Evolutionary conservation across 495 filamentous ascomycete species (phyloP).

Genomic region (Zalerion maritima): DNA sequence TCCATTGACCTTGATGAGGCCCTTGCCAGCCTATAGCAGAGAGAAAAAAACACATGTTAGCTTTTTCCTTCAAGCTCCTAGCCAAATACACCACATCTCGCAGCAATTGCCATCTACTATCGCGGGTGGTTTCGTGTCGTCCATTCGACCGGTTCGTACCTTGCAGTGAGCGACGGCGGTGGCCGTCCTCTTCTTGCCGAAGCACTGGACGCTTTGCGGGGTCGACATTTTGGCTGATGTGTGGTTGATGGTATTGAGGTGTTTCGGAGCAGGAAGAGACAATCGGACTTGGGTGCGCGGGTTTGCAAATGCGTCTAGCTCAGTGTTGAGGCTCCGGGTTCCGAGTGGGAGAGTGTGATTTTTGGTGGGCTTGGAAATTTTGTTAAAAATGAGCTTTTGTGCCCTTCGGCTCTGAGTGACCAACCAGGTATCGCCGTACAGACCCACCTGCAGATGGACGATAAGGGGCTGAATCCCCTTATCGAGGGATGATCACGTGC

Average conservation of each 20-base stretch:
- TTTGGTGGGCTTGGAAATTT: slow-evolving; percentile 1
- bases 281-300: slow-evolving; percentile 5
- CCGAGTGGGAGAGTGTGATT: slow-evolving; percentile 3
- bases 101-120: slow-evolving; percentile 2
- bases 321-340: slow-evolving; percentile 7
- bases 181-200: slow-evolving; percentile 88
- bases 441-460: too few relatives aligned
- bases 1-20: slow-evolving; percentile 97
- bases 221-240: slow-evolving; percentile 51
- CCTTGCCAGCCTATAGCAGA: slow-evolving; percentile 60
- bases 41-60: not conserved
- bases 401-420: too few relatives aligned
- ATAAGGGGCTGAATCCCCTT: too few relatives aligned
- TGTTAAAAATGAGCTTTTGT: not conserved
- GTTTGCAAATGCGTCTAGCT: slow-evolving; percentile 2
- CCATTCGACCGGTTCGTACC: too few relatives aligned
- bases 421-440: too few relatives aligned
- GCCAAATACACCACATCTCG: not conserved
- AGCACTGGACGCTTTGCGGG: slow-evolving; percentile 79
- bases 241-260: slow-evolving; percentile 6
- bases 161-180: slow-evolving; percentile 86
- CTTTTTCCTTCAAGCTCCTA: slow-evolving; percentile 1
- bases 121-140: too few relatives aligned
- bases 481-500: too few relatives aligned
- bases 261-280: slow-evolving; percentile 11